Conservation (phyloP, 2,329 filamentous ascomycete species). For the Xylaria polymorpha region DNA sequence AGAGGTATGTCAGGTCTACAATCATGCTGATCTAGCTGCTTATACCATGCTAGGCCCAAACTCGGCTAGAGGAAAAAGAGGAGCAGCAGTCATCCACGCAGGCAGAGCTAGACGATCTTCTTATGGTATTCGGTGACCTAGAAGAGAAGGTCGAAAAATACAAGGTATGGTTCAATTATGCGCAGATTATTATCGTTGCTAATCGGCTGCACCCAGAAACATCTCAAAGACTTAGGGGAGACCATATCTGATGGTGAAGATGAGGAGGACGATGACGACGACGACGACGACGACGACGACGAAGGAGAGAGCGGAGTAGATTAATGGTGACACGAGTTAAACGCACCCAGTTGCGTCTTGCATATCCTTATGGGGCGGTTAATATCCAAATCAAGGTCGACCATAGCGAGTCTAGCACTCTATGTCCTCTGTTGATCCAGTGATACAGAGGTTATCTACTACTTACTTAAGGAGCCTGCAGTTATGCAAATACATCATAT, state of each 20-base stretch:
- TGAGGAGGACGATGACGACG: conserved; percentile 63
- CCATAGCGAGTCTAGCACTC: conserved; percentile 11
- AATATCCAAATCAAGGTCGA: conserved; percentile 7
- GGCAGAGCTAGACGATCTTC: conserved; percentile 80
- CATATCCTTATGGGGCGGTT: not conserved
- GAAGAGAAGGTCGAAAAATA: conserved; percentile 82
- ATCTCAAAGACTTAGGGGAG: conserved; percentile 74
- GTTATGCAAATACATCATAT: conserved; percentile 37
- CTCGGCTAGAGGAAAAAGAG: conserved; percentile 61
- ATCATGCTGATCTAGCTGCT: conserved; percentile 29
- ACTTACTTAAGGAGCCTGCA: not conserved
- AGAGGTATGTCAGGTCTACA: conserved; percentile 40
- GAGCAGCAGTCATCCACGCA: conserved; percentile 73
- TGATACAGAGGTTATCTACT: not conserved
- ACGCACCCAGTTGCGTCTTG: conserved; percentile 6
- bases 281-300: conserved; percentile 61
- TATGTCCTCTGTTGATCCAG: conserved; percentile 12
- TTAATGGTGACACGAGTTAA: conserved; percentile 32
- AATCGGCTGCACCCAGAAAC: conserved; percentile 57
- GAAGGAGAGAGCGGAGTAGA: conserved; percentile 50
- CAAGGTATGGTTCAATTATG: conserved; percentile 66
- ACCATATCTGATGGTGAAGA: conserved; percentile 80
- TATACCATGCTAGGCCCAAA: conserved; percentile 44
- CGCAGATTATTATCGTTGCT: not conserved
- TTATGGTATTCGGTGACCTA: conserved; percentile 83